These are phyloP conservation scores for Diddensiella caesifluorescens DNA, from an alignment of 805 yeast genomes.

Conservation along the genomic window DNA sequence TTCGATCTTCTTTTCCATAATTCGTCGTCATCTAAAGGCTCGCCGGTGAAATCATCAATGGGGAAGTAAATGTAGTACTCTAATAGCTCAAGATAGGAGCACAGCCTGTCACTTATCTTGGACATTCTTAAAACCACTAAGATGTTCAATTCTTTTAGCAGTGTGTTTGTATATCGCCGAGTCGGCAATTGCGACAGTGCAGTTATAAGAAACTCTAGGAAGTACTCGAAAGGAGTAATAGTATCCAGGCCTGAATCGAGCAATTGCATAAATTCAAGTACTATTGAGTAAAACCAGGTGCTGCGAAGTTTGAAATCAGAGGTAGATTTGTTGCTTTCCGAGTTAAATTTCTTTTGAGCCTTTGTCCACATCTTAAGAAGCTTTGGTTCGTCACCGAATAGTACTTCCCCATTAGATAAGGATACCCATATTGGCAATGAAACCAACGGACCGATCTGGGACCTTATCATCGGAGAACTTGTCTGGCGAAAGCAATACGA, in stretches of 20 bases:
- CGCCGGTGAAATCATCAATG: constrained; percentile 40
- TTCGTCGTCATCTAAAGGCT: constrained; percentile 19
- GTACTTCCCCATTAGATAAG: constrained; percentile 20
- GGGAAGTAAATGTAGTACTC: constrained; percentile 34
- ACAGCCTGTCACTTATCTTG: not conserved
- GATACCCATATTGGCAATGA: constrained; percentile 34
- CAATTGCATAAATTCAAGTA: constrained; percentile 17
- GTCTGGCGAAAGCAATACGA: constrained; percentile 24
- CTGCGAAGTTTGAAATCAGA: constrained; percentile 22
- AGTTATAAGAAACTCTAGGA: constrained; percentile 27
- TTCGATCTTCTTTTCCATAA: constrained; percentile 12
- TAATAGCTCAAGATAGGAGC: not conserved
- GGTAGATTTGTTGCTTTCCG: constrained; percentile 19
- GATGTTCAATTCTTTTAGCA: constrained; percentile 31
- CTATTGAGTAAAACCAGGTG: constrained; percentile 28
- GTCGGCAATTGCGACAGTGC: constrained; percentile 40
- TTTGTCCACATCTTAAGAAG: constrained; percentile 26
- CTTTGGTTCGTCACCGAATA: constrained; percentile 20
- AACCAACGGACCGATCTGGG: constrained; percentile 30
- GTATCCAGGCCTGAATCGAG: constrained; percentile 5
- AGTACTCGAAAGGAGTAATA: constrained; percentile 9
- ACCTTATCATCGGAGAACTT: constrained; percentile 22
- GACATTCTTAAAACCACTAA: constrained; percentile 16
- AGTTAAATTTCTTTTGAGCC: constrained; percentile 16
- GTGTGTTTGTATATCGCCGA: constrained; percentile 33